phyloP scores from a whole-genome alignment of 495 filamentous ascomycete genomes.

The Penicillium ochrochloron region DNA sequence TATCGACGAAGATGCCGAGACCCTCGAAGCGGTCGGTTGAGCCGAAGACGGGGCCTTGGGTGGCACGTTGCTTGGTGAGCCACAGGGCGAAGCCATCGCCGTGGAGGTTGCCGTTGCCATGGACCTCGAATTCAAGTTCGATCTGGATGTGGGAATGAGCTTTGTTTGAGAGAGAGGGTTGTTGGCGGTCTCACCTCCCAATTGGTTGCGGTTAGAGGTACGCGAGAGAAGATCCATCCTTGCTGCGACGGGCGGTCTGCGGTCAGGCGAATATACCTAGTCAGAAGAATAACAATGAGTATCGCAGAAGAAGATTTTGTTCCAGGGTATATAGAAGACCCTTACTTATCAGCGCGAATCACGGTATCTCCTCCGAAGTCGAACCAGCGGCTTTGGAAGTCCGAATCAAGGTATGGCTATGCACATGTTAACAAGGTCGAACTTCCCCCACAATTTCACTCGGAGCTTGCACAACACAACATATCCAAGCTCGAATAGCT shows the following conservation, averaged over 20 bases:
- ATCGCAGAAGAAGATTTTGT: neutral
- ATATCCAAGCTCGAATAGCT: slow-evolving; percentile 2
- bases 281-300: slow-evolving; percentile 21
- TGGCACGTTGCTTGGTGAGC: slow-evolving; percentile 91
- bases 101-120: slow-evolving; percentile 81
- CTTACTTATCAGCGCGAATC: slow-evolving; percentile 86
- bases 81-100: slow-evolving; percentile 98
- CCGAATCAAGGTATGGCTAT: slow-evolving; percentile 95
- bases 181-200: slow-evolving; percentile 71
- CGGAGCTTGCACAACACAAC: neutral
- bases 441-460: slow-evolving; percentile 2
- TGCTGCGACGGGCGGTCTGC: slow-evolving; percentile 86
- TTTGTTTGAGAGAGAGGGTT: neutral
- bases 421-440: slow-evolving; percentile 33
- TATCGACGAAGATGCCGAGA: slow-evolving; percentile 96
- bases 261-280: slow-evolving; percentile 88
- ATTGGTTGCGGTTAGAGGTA: slow-evolving; percentile 96
- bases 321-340: neutral
- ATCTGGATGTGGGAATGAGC: slow-evolving; percentile 56
- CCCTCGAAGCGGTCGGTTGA: slow-evolving; percentile 88
- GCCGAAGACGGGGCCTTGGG: slow-evolving; percentile 85
- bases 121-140: slow-evolving; percentile 92
- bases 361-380: slow-evolving; percentile 98
- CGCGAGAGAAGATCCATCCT: slow-evolving; percentile 91
- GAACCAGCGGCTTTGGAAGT: slow-evolving; percentile 99